Evolutionary conservation across 257 asterid species (phyloP).

Genomic region (Cinchona pubescens): DNA sequence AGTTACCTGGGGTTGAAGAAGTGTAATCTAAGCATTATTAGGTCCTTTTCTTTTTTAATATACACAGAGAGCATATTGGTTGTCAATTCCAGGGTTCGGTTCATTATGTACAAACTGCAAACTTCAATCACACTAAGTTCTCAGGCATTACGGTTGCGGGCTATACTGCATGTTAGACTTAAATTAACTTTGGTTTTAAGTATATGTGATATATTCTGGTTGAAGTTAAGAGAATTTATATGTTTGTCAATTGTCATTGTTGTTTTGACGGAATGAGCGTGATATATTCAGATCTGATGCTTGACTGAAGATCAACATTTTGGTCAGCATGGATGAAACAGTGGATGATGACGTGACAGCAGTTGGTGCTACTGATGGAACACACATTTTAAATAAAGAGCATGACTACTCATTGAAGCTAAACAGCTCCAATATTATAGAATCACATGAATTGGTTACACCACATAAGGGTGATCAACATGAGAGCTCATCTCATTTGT

Average conservation of each 20-base stretch:
- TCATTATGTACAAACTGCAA: background rate
- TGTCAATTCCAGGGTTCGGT: background rate
- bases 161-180: background rate
- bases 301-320: slow-evolving; percentile 20
- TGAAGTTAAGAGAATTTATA: background rate
- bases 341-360: slow-evolving; percentile 31
- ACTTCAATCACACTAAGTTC: background rate
- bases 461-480: slow-evolving; percentile 48
- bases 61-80: background rate
- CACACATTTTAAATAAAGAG: slow-evolving; percentile 48
- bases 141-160: background rate
- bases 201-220: background rate
- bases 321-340: slow-evolving; percentile 35
- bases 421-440: slow-evolving; percentile 54
- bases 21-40: background rate
- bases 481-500: slow-evolving; percentile 36
- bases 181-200: background rate
- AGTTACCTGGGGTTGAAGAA: background rate
- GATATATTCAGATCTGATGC: slow-evolving; percentile 7
- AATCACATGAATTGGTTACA: slow-evolving; percentile 59
- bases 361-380: slow-evolving; percentile 33
- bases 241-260: background rate
- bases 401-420: slow-evolving; percentile 44
- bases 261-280: slow-evolving; percentile 2
- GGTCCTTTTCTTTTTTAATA: background rate